Evolutionary conservation across 805 yeast genomes (phyloP).

Genomic region (Lachancea thermotolerans): DNA sequence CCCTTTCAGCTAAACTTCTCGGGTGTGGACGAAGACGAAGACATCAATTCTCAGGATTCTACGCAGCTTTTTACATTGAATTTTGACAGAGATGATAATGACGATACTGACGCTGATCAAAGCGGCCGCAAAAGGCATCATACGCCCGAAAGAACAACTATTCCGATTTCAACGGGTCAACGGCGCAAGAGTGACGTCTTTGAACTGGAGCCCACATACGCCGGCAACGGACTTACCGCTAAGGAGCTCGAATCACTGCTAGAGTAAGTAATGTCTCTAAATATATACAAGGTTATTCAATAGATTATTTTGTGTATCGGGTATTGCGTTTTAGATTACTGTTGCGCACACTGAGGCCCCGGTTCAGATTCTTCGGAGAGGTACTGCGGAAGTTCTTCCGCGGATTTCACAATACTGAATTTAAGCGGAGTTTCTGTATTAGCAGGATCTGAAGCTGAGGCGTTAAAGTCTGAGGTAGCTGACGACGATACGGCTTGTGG

Average conservation of each 20-base stretch:
- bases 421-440: slow-evolving; percentile 29
- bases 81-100: slow-evolving; percentile 21
- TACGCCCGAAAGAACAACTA: background rate
- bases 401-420: slow-evolving; percentile 18
- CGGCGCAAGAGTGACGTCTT: background rate
- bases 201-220: slow-evolving; percentile 16
- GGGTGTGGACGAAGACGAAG: slow-evolving; percentile 22
- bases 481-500: slow-evolving; percentile 32
- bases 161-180: background rate
- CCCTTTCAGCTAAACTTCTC: slow-evolving; percentile 10
- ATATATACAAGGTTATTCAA: slow-evolving; percentile 5
- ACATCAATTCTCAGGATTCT: slow-evolving; percentile 18
- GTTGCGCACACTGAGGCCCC: slow-evolving; percentile 37
- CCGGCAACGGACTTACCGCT: slow-evolving; percentile 23
- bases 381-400: slow-evolving; percentile 22
- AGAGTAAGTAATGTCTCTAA: slow-evolving; percentile 1
- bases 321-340: slow-evolving; percentile 18
- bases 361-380: slow-evolving; percentile 14
- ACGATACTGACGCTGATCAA: slow-evolving; percentile 8
- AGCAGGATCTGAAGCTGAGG: slow-evolving; percentile 15
- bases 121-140: slow-evolving; percentile 14
- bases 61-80: slow-evolving; percentile 12
- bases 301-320: background rate
- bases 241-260: slow-evolving; percentile 22
- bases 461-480: slow-evolving; percentile 1